Evolutionary conservation across 225 moss, liverwort and hornwort species (phyloP).

Genomic region (Bryoerythrophyllum caledonicum): DNA sequence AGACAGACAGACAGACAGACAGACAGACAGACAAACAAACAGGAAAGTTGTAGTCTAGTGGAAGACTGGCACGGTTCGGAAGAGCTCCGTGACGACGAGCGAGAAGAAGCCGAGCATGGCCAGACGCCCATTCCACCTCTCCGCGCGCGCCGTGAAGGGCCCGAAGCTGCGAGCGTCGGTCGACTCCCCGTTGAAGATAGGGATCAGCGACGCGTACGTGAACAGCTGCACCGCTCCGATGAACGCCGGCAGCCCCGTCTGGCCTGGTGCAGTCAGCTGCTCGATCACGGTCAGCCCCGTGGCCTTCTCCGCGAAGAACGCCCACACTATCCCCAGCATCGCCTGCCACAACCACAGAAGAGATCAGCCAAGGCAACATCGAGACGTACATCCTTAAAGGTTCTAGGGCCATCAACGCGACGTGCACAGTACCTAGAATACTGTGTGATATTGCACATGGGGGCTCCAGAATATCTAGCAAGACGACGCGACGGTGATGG

Average conservation of each 20-base stretch:
- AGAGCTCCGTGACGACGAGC: constrained; percentile 17
- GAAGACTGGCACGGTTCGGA: constrained; percentile 21
- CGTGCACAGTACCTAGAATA: too few relatives aligned
- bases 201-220: constrained; percentile 26
- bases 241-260: constrained; percentile 15
- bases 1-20: too few relatives aligned
- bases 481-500: too few relatives aligned
- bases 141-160: constrained; percentile 27
- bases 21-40: too few relatives aligned
- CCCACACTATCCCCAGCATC: constrained; percentile 30
- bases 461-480: neutral
- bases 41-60: neutral
- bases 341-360: constrained; percentile 7
- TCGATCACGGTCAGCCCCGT: constrained; percentile 26
- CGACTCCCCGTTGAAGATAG: constrained; percentile 29
- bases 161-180: constrained; percentile 34
- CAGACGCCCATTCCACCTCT: constrained; percentile 32
- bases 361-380: neutral
- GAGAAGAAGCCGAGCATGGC: constrained; percentile 33
- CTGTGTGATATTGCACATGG: too few relatives aligned
- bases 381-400: too few relatives aligned
- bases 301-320: constrained; percentile 27
- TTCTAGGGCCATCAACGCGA: too few relatives aligned
- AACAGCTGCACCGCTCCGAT: constrained; percentile 30
- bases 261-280: constrained; percentile 19